These are phyloP conservation scores for Pseudopyricularia javanii DNA, from an alignment of 2,329 filamentous ascomycete genomes.

Conservation along the genomic window DNA sequence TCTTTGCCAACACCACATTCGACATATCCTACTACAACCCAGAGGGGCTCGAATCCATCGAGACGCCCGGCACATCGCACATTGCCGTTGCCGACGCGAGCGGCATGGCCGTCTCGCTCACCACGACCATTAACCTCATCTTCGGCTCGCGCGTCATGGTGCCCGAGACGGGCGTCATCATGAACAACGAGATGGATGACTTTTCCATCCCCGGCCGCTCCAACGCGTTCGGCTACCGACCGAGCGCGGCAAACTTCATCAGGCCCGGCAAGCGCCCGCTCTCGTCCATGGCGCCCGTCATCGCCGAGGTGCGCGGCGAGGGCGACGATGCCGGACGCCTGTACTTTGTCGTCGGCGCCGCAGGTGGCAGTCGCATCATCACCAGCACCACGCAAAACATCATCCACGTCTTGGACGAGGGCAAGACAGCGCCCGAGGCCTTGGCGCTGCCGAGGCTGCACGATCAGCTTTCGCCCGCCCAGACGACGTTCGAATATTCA, in stretches of 20 bases:
- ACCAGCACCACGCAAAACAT: slow-evolving; percentile 65
- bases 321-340: slow-evolving; percentile 41
- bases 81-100: slow-evolving; percentile 54
- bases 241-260: slow-evolving; percentile 64
- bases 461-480: slow-evolving; percentile 69
- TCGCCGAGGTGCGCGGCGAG: slow-evolving; percentile 31
- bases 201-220: slow-evolving; percentile 62
- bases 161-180: slow-evolving; percentile 70
- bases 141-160: slow-evolving; percentile 69
- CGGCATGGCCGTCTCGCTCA: slow-evolving; percentile 64
- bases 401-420: slow-evolving; percentile 58
- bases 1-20: slow-evolving; percentile 25
- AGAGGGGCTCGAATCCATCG: slow-evolving; percentile 28
- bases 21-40: slow-evolving; percentile 31
- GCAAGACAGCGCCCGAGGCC: slow-evolving; percentile 45
- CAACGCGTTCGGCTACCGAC: slow-evolving; percentile 69
- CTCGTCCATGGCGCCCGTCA: slow-evolving; percentile 60
- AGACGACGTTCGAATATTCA: slow-evolving; percentile 49
- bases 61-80: slow-evolving; percentile 58
- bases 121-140: slow-evolving; percentile 69
- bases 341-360: slow-evolving; percentile 60
- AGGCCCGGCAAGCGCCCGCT: slow-evolving; percentile 66
- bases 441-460: slow-evolving; percentile 59
- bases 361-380: slow-evolving; percentile 75
- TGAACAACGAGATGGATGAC: slow-evolving; percentile 55